These are phyloP conservation scores for Basidioascus undulatus DNA, from an alignment of 768 basidiomycete genomes.

Conservation along the genomic window DNA sequence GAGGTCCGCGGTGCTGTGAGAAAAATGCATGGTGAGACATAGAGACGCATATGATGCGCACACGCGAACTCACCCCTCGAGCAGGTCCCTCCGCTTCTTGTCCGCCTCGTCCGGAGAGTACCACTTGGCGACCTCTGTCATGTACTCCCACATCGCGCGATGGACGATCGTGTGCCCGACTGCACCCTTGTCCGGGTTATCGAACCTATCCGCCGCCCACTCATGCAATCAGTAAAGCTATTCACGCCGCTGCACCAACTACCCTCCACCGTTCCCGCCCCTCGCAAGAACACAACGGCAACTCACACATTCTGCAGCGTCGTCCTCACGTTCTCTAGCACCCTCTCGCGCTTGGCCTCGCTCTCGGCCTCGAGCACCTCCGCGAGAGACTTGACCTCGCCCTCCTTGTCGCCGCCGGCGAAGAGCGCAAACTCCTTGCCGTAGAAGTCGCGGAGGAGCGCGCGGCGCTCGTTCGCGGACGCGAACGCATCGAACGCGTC, in stretches of 20 bases:
- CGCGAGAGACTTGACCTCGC: constrained; percentile 33
- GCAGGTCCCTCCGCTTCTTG: constrained; percentile 50
- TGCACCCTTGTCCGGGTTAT: constrained; percentile 75
- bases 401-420: constrained; percentile 32
- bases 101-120: constrained; percentile 32
- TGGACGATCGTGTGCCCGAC: constrained; percentile 72
- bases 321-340: constrained; percentile 44
- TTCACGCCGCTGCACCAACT: no score
- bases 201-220: no score
- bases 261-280: no score
- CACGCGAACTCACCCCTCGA: constrained; percentile 35
- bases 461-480: constrained; percentile 57
- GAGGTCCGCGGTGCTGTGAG: constrained; percentile 46
- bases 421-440: constrained; percentile 69
- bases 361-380: constrained; percentile 40
- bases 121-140: constrained; percentile 32
- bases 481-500: constrained; percentile 74
- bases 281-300: no score
- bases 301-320: constrained; percentile 51
- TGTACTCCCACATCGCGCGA: constrained; percentile 63
- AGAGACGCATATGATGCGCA: background rate
- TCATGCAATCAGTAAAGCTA: no score
- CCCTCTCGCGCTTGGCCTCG: constrained; percentile 36
- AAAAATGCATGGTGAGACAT: background rate
- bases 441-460: constrained; percentile 67